Conservation (phyloP, 306 rosid genomes). For the Lupinus albus region DNA sequence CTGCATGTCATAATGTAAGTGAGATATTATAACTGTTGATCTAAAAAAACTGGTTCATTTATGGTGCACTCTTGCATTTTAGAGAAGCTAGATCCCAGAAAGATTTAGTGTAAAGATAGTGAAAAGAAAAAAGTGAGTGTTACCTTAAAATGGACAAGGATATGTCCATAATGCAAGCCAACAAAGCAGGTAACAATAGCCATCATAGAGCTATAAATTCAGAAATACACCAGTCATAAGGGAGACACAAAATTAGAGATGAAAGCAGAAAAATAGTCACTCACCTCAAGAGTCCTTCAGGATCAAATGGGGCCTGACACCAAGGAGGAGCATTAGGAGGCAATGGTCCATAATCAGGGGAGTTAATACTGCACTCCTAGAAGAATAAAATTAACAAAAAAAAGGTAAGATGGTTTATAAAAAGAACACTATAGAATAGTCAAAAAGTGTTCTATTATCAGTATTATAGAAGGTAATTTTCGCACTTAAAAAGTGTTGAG, state of each 20-base stretch:
- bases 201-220: constrained; percentile 72
- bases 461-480: no score
- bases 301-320: constrained; percentile 99
- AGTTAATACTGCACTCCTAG: constrained; percentile 86
- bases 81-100: no score
- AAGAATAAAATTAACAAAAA: not conserved
- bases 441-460: not conserved
- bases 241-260: constrained; percentile 29
- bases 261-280: not conserved
- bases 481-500: no score
- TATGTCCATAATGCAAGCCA: constrained; percentile 91
- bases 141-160: constrained; percentile 85
- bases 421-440: constrained; percentile 3
- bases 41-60: no score
- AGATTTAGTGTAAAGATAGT: not conserved
- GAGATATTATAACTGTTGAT: no score
- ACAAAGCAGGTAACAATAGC: constrained; percentile 89
- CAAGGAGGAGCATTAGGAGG: constrained; percentile 91
- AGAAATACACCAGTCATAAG: not conserved
- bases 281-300: constrained; percentile 93
- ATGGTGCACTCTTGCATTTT: no score
- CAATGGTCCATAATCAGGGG: constrained; percentile 82
- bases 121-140: not conserved
- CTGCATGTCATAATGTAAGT: constrained; percentile 47
- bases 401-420: not conserved